Evolutionary conservation across 208 protist species (phyloP), one percentile per base, ranked within the genome.

Genomic region (Kentomonas sorsogonicus): DNA sequence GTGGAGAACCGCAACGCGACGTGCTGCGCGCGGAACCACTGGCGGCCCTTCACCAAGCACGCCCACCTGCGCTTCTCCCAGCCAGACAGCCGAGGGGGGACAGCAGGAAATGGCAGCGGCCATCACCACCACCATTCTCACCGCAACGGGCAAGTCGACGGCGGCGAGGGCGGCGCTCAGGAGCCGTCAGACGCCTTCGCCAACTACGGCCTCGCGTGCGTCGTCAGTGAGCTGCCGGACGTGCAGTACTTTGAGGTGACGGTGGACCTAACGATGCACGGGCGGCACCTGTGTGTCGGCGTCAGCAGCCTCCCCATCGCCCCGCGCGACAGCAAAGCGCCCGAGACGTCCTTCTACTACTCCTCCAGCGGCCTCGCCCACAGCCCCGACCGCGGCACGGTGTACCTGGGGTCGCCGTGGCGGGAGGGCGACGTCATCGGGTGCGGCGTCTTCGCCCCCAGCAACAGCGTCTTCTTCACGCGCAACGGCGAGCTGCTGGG

Each of bases 391-490:
- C 59, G 68, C 39, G 34, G 56, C 20, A 48, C 53, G 40, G 59
- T 31, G 59, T 58, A 53, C 33, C 83, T 93, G 60, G 78, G 72
- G 31, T 56, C 23, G 9, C 50, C 31, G 11, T 95, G 85, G 86
- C 65, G 48, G 39, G 79, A 83, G 7, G 81, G 79, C 22, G 89
- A 95, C 72, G 77, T 91, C 5, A 77, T 95, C 44, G 89, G 89
- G 4, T 95, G 89, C 51, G 89, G 89, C 26, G 53, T 95, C 16
- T 76, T 91, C 48, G 70, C 74, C 1, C 81, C 79, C 41, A 73
- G 74, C 47, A 84, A 86, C 58, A 74, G 74, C 34, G 80, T 95
- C 26, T 95, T 95, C 59, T 95, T 93, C 64, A 95, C 89, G 7
- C 70, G 72, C 30, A 93, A 93, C 67, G 89, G 89, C 22, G 60